phyloP scores from a whole-genome alignment of 768 basidiomycete species.

The Porphyrellus cyaneotinctus region DNA sequence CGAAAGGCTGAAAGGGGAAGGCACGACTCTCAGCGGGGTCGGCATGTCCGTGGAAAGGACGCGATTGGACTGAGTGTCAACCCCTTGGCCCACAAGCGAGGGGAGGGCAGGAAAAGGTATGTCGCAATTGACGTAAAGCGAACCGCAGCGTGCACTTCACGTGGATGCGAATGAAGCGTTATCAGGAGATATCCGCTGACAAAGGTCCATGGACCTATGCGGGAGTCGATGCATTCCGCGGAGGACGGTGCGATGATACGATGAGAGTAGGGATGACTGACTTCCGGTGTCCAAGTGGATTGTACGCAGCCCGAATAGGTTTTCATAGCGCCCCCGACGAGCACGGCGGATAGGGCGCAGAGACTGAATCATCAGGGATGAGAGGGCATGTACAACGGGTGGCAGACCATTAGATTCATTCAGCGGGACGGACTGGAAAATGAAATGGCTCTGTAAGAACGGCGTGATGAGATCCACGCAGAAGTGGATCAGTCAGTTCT shows the following conservation, averaged over 20 bases:
- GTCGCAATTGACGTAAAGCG: constrained; percentile 28
- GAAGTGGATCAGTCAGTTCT: constrained; percentile 8
- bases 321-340: constrained; percentile 15
- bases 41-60: constrained; percentile 30
- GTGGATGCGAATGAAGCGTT: constrained; percentile 13
- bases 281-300: constrained; percentile 2
- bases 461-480: constrained; percentile 26
- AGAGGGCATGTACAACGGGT: constrained; percentile 26
- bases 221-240: neutral
- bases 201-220: constrained; percentile 23
- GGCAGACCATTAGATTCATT: constrained; percentile 29
- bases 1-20: constrained; percentile 11
- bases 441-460: constrained; percentile 28
- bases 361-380: constrained; percentile 13
- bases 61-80: constrained; percentile 10
- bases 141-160: constrained; percentile 19
- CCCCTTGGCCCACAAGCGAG: constrained; percentile 31
- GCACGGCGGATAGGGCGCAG: constrained; percentile 14
- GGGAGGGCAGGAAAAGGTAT: constrained; percentile 29
- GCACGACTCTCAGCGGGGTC: constrained; percentile 12
- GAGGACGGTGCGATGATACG: neutral
- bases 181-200: constrained; percentile 28
- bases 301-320: neutral
- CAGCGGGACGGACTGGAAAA: constrained; percentile 21
- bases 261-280: neutral